Evolutionary conservation across 2,329 filamentous ascomycete genomes (phyloP).

Genomic region (Xylariaceae sp.): DNA sequence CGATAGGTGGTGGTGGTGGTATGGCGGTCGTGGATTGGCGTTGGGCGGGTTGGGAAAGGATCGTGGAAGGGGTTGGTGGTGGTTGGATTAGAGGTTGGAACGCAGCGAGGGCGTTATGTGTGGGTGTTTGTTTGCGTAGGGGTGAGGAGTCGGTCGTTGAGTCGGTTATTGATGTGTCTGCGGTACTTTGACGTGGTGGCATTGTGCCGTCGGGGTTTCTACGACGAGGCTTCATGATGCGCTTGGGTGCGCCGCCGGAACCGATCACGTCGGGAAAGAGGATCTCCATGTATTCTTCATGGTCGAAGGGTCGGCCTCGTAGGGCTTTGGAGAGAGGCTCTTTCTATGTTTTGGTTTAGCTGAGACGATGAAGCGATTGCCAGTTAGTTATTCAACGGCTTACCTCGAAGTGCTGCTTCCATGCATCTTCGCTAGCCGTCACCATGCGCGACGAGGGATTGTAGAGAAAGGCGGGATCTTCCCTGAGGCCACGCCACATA

Average conservation of each 20-base stretch:
- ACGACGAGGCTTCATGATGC: conserved; percentile 54
- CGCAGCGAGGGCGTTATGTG: conserved; percentile 19
- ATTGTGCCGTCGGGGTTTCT: conserved; percentile 46
- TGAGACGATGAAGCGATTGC: conserved; percentile 5
- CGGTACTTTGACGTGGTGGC: conserved; percentile 44
- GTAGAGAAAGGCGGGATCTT: conserved; percentile 57
- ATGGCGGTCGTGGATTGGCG: conserved; percentile 36
- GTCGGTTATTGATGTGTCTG: conserved; percentile 42
- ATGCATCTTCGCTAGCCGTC: conserved; percentile 55
- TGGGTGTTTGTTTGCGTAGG: conserved; percentile 20
- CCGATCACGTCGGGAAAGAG: conserved; percentile 60
- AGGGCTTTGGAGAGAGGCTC: conserved; percentile 58
- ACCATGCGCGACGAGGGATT: conserved; percentile 50
- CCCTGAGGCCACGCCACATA: conserved; percentile 57
- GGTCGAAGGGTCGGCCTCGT: conserved; percentile 56
- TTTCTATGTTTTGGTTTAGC: conserved; percentile 37
- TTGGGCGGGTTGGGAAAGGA: conserved; percentile 25
- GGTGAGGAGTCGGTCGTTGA: conserved; percentile 23
- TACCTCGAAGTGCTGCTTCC: conserved; percentile 57
- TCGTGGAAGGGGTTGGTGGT: conserved; percentile 22
- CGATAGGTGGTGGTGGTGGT: conserved; percentile 39
- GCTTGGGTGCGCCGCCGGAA: conserved; percentile 58
- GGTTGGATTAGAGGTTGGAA: conserved; percentile 20
- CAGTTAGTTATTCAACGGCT: conserved; percentile 19
- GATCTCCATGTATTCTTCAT: conserved; percentile 60